Percentiles rank a stretch among this genome's conserved stretches.
Conservation (phyloP, 106 monocot genomes). For the Hemerocallis citrina region DNA sequence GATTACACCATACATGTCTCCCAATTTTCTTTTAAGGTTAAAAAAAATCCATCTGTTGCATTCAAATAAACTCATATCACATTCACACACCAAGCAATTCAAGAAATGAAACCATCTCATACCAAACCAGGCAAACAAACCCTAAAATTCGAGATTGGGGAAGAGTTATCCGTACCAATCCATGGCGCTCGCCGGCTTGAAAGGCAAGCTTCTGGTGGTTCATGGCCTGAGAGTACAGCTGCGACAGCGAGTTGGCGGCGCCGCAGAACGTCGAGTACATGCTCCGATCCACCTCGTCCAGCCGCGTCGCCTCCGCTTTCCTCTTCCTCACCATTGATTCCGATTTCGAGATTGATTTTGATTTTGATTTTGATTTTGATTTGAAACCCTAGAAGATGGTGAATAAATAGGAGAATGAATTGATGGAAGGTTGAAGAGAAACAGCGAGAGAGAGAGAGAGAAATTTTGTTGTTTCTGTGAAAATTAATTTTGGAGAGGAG, state of each 20-base stretch:
- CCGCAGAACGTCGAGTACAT: constrained; percentile 45
- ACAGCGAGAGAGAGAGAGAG: no score
- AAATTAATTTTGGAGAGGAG: no score
- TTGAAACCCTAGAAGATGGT: no score
- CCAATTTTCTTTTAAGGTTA: no score
- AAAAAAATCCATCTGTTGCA: no score
- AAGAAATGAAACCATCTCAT: neutral
- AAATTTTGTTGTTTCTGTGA: no score
- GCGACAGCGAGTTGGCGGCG: constrained; percentile 62
- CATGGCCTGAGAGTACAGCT: constrained; percentile 65
- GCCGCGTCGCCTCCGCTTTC: constrained; percentile 44
- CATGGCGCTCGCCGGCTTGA: constrained; percentile 54
- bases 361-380: no score
- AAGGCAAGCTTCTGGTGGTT: constrained; percentile 54
- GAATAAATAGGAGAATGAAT: no score
- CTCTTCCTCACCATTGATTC: constrained; percentile 47
- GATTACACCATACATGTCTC: no score
- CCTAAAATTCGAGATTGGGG: neutral
- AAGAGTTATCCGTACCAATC: constrained; percentile 30
- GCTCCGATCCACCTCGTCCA: constrained; percentile 58
- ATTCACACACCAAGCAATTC: neutral
- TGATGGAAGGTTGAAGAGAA: no score
- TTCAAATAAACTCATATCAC: neutral
- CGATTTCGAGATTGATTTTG: no score
- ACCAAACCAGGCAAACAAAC: neutral